Evolutionary conservation across 2,329 filamentous ascomycete genomes (phyloP).

Genomic region (Lachnellula suecica): DNA sequence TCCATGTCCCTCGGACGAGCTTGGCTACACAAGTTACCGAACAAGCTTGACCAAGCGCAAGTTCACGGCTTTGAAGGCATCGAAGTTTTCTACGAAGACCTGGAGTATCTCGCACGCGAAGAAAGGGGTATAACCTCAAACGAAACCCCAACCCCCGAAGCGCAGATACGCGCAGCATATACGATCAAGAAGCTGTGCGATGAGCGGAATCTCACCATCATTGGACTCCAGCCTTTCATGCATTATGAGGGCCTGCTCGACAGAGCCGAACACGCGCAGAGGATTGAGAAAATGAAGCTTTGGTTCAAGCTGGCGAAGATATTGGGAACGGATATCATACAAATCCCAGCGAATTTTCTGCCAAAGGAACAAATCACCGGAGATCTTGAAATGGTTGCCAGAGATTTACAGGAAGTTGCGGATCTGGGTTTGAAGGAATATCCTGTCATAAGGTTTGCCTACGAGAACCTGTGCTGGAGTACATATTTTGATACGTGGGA

Average conservation of each 20-base stretch:
- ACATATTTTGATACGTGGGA: constrained; percentile 73
- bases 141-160: constrained; percentile 38
- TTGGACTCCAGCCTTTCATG: constrained; percentile 64
- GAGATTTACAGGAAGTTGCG: constrained; percentile 63
- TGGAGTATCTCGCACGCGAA: constrained; percentile 55
- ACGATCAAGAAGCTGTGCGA: constrained; percentile 57
- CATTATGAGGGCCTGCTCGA: constrained; percentile 72
- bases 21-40: constrained; percentile 63
- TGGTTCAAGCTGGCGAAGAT: constrained; percentile 68
- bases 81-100: constrained; percentile 78
- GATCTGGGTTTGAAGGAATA: constrained; percentile 60
- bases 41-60: constrained; percentile 68
- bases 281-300: constrained; percentile 54
- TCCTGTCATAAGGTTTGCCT: constrained; percentile 64
- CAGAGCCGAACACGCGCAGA: constrained; percentile 49
- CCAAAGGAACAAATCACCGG: constrained; percentile 37
- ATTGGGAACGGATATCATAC: constrained; percentile 70
- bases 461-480: constrained; percentile 73
- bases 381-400: constrained; percentile 55
- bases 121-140: no score
- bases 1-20: constrained; percentile 56
- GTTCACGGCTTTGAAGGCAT: constrained; percentile 66
- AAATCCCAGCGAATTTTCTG: constrained; percentile 68
- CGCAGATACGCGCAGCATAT: constrained; percentile 54
- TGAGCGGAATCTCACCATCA: constrained; percentile 53